phyloP scores from a whole-genome alignment of 148 eudicot species.

The Heliamphora exappendiculata region DNA sequence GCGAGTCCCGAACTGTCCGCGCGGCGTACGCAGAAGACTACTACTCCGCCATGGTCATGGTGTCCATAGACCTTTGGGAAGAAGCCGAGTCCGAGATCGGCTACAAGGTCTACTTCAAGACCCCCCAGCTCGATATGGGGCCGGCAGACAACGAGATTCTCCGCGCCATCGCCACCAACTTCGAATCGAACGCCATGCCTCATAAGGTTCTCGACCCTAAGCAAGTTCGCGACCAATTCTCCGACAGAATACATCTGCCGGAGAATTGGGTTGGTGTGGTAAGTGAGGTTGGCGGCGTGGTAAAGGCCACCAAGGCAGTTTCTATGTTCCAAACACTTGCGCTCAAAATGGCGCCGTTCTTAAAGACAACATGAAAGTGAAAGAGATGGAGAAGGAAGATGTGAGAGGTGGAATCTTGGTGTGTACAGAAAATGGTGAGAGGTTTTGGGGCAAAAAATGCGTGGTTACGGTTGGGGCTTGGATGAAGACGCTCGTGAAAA shows the following conservation, averaged over 20 bases:
- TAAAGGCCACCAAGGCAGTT: constrained; percentile 95
- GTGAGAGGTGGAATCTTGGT: constrained; percentile 34
- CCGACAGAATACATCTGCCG: constrained; percentile 42
- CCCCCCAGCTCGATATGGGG: constrained; percentile 69
- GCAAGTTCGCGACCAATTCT: constrained; percentile 31
- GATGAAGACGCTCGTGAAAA: constrained; percentile 43
- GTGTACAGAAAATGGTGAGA: constrained; percentile 25
- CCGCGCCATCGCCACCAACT: constrained; percentile 37
- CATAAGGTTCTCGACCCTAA: constrained; percentile 27
- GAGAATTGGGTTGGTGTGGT: constrained; percentile 70
- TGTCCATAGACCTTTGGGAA: constrained; percentile 51
- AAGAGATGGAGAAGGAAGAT: constrained; percentile 19
- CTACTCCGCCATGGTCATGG: constrained; percentile 58
- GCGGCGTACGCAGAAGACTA: constrained; percentile 74
- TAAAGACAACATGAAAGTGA: constrained; percentile 53
- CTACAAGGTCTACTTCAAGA: constrained; percentile 55
- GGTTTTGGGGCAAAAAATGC: constrained; percentile 52
- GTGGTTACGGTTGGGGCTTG: constrained; percentile 68
- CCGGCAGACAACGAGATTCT: constrained; percentile 29
- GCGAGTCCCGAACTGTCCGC: constrained; percentile 85
- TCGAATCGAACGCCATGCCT: constrained; percentile 27
- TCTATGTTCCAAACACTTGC: constrained; percentile 80
- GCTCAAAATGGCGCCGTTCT: constrained; percentile 50
- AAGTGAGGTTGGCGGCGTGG: constrained; percentile 58
- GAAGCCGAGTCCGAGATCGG: constrained; percentile 60